Percentiles rank a stretch among this genome's conserved stretches.
phyloP scores from a whole-genome alignment of 805 yeast genomes.

The Saturnispora ahearnii region DNA sequence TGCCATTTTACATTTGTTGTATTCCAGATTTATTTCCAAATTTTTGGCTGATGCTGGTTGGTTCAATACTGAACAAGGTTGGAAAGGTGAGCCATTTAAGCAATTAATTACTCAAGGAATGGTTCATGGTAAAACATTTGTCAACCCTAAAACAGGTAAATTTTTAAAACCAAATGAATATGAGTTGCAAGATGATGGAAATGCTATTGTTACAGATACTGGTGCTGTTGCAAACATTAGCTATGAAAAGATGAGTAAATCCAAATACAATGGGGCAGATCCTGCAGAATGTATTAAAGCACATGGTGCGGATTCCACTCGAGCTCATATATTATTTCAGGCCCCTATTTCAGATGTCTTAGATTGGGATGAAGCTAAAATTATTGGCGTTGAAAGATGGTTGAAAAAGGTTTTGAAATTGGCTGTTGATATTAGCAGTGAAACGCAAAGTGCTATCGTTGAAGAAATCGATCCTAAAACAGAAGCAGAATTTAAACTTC shows the following conservation, averaged over 20 bases:
- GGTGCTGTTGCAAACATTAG: slow-evolving; percentile 46
- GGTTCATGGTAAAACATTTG: slow-evolving; percentile 89
- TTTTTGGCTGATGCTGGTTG: slow-evolving; percentile 57
- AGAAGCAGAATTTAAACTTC: slow-evolving; percentile 42
- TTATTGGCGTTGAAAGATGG: slow-evolving; percentile 87
- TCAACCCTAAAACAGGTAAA: slow-evolving; percentile 61
- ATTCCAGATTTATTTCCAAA: slow-evolving; percentile 78
- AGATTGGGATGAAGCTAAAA: slow-evolving; percentile 85
- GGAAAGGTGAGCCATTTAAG: slow-evolving; percentile 71
- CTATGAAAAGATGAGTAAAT: slow-evolving; percentile 93
- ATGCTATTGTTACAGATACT: slow-evolving; percentile 40
- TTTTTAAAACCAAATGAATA: slow-evolving; percentile 77
- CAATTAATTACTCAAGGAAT: slow-evolving; percentile 88
- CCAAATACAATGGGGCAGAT: slow-evolving; percentile 90
- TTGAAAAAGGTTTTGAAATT: slow-evolving; percentile 40
- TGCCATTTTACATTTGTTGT: slow-evolving; percentile 84
- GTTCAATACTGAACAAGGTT: slow-evolving; percentile 46
- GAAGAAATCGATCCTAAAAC: slow-evolving; percentile 15
- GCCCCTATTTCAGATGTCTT: slow-evolving; percentile 80
- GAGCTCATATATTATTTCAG: slow-evolving; percentile 88
- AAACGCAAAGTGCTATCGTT: not conserved
- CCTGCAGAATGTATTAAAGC: slow-evolving; percentile 64
- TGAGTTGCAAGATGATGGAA: slow-evolving; percentile 31
- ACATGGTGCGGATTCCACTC: slow-evolving; percentile 89
- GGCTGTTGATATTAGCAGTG: slow-evolving; percentile 3